Base-by-base conservation (phyloP, 2,329 filamentous ascomycete species). In the Teratosphaeria epicoccoides region DNA sequence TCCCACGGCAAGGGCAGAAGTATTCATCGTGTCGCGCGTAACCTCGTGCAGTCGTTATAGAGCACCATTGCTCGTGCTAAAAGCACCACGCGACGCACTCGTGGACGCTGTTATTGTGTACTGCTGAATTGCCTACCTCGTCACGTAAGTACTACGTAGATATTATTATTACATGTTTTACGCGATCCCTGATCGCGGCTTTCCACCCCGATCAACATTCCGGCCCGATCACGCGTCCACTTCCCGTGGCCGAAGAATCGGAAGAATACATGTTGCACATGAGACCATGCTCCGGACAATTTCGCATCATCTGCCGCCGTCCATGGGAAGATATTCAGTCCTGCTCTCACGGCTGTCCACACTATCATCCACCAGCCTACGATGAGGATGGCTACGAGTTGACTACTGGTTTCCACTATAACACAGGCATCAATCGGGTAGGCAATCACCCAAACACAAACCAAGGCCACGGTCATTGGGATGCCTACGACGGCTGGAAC, bases 1-100 rank as follows among this genome's bases (percentile, higher is more conserved):
- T 62, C 88, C 90, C 50, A 72, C 63, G 28, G 64, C 58, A 59
- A 73, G 59, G 45, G 60, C 47, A 47, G 61, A 55, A 46, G 53
- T 58, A 56, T 59, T 66, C 65, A 67, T 68, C 43, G 53, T 56
- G 14, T 17, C 14, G n/a, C n/a, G n/a, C 33, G 33, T n/a, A 40
- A 6, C 33, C n/a, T 40, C 33, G 33, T 40, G n/a, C n/a, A 9
- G 9, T 20, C 33, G n/a, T 40, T 22, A 40, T 40, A 17, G 14
- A 40, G 33, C 33, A 40, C 33, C 33, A 40, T 40, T 20, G 33
- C 33, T 40, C 33, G 33, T 40, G 33, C 33, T 40, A 40, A 40
- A 40, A 7, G n/a, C 14, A 40, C 17, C 10, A 20, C 33, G n/a
- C 33, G 33, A 40, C 33, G 10, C n/a, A 6, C 6, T 20, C 10